Evolutionary conservation across 1,284 basidiomycete species (phyloP), one percentile per base, ranked within the genome.

Genomic region (Earliella scabrosa): DNA sequence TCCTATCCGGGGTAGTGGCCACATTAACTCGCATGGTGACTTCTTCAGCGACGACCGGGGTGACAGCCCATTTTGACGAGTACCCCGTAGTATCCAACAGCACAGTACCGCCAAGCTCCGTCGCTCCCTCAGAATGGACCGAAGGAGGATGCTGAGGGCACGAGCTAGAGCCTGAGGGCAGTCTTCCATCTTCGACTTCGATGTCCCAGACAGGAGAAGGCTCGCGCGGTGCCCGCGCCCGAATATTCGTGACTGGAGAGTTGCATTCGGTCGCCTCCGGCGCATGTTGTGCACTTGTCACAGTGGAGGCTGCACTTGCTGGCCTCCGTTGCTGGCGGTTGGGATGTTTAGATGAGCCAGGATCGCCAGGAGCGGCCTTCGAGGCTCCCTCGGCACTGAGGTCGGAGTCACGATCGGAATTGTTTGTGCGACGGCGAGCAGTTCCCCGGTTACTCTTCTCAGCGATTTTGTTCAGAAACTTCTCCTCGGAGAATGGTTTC

Each of bases 201-300:
- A 90, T 88, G 61, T 85, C 85, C 89, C 88, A 90, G 21, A 83
- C 63, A 21, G 82, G 74, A 14, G 88, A 90, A 53, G 70, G 72
- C 2, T 38, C 46, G 9, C 50, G 56, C 13, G 39, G n/a, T 2
- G 13, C 20, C 24, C 41, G n/a, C n/a, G n/a, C n/a, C n/a, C n/a
- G n/a, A n/a, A n/a, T n/a, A n/a, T n/a, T n/a, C 10, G n/a, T 7
- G 24, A 6, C 10, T 16, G 41, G 32, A 32, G 24, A 43, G n/a
- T n/a, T n/a, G n/a, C n/a, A n/a, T 3, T 2, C 23, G 0, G 45
- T 20, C 11, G 24, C 21, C 3, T 20, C 16, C 11, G n/a, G 26
- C 20, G 36, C 2, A 14, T n/a, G 27, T 11, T 23, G 32, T 39
- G 31, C 24, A 18, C 8, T 20, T 23, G 34, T 24, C 20, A 13